Evolutionary conservation across 2,329 filamentous ascomycete species (phyloP), one percentile per base, ranked within the genome.

Genomic region (Chaetomiaceae sp.): DNA sequence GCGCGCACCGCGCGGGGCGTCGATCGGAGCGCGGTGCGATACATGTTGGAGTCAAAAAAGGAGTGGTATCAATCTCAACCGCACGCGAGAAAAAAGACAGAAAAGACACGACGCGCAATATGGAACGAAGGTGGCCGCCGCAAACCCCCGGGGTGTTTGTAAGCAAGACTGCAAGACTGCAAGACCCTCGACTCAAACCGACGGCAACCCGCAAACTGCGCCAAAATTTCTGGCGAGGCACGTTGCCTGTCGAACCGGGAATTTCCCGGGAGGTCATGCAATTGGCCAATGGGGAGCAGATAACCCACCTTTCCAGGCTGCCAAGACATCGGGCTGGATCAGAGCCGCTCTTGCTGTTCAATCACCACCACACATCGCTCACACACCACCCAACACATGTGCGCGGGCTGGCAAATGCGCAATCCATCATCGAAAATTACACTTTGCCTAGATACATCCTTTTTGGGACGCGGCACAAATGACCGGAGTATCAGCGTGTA

Each of bases 1-100:
- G 68, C 65, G 60, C 68, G 67, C 58, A 71, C 62, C 53, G 72
- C 68, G 57, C 74, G 70, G 48, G 76, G 70, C 57, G 74, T 67
- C 44, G 75, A 70, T 60, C 76, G 70, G 60, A 77, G 60, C 44
- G 75, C 71, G 59, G 73, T 66, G 66, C 77, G 76, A 58, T 78
- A 80, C 78, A 82, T 81, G n/a, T 38, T 35, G 38, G 17, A 9
- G 20, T 23, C 6, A 6, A 7, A 16, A 16, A 44, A 45, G 30
- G 44, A 27, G 30, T 20, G 20, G 8, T 16, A 19, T 45, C 31
- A 14, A n/a, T n/a, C n/a, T n/a, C n/a, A n/a, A n/a, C n/a, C n/a
- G n/a, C n/a, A 17, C 9, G 5, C 33, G 21, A 12, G 16, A 3
- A 37, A n/a, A 12, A 17, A n/a, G n/a, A 44, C 23, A 10, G 13